phyloP scores from a whole-genome alignment of 306 rosid species.

The Dicorynia guianensis region DNA sequence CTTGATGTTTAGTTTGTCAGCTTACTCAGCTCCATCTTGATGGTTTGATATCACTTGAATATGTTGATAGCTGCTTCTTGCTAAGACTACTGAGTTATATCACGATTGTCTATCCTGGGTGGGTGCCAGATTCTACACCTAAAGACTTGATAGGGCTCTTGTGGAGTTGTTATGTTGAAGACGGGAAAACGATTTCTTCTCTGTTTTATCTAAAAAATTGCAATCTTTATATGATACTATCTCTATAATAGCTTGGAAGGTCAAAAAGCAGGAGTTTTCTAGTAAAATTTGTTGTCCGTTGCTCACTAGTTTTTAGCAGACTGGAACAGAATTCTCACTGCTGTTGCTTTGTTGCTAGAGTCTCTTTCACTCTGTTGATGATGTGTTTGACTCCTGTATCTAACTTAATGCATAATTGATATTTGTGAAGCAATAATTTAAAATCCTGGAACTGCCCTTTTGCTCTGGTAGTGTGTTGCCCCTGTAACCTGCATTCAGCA shows the following conservation, averaged over 20 bases:
- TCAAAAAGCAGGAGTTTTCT: constrained; percentile 24
- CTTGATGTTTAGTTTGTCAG: not conserved
- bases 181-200: not conserved
- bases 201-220: not conserved
- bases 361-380: constrained; percentile 7
- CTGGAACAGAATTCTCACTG: not conserved
- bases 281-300: constrained; percentile 25
- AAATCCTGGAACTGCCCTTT: constrained; percentile 25
- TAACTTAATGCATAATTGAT: constrained; percentile 17
- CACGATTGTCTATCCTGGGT: not conserved
- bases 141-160: not conserved
- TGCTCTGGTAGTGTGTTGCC: not conserved
- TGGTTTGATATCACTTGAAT: constrained; percentile 4
- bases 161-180: not conserved
- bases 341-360: constrained; percentile 10
- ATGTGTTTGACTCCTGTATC: constrained; percentile 25
- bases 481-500: not conserved
- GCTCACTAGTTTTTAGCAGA: not conserved
- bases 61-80: constrained; percentile 11
- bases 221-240: constrained; percentile 26
- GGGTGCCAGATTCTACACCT: not conserved
- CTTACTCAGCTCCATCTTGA: not conserved
- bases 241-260: constrained; percentile 10
- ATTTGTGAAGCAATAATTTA: not conserved
- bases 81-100: not conserved